phyloP scores from a whole-genome alignment of 2,329 filamentous ascomycete species.

The Ascochyta rabiei region DNA sequence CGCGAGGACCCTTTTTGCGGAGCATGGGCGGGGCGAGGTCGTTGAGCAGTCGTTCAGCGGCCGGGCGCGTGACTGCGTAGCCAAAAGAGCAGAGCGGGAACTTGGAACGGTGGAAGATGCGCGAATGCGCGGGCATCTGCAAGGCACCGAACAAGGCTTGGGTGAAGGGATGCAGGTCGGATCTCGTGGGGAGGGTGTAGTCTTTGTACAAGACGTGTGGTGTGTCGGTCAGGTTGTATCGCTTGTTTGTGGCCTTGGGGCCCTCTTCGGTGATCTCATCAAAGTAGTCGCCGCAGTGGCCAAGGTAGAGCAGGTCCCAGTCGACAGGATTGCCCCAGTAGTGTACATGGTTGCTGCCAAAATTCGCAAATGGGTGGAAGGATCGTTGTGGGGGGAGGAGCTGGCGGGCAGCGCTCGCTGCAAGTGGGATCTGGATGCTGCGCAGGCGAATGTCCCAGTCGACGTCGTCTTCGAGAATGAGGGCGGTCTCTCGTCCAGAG shows the following conservation, averaged over 20 bases:
- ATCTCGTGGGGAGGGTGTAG: conserved; percentile 43
- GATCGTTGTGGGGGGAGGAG: conserved; percentile 41
- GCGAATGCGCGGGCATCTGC: conserved; percentile 44
- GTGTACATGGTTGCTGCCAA: conserved; percentile 33
- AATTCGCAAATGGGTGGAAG: conserved; percentile 20
- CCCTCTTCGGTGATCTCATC: conserved; percentile 42
- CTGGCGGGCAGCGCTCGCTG: conserved; percentile 49
- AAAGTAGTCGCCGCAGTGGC: conserved; percentile 54
- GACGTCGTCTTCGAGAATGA: conserved; percentile 55
- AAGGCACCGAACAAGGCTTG: conserved; percentile 45
- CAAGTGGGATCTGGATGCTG: conserved; percentile 50
- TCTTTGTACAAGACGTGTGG: conserved; percentile 47
- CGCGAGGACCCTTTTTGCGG: conserved; percentile 36
- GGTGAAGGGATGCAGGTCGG: conserved; percentile 50
- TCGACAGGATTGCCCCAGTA: conserved; percentile 50
- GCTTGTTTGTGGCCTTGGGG: conserved; percentile 24
- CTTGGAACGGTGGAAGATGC: conserved; percentile 50
- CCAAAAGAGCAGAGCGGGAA: conserved; percentile 55
- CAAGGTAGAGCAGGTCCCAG: conserved; percentile 54
- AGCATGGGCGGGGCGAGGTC: conserved; percentile 47
- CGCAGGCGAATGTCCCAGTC: conserved; percentile 55
- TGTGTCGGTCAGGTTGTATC: conserved; percentile 39
- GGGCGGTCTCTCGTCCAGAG: conserved; percentile 49
- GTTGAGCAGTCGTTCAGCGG: conserved; percentile 47
- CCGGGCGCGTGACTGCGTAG: conserved; percentile 50